Evolutionary conservation across 148 eudicot species (phyloP), one percentile per base, ranked within the genome.

Genomic region (Camellia granthamiana): DNA sequence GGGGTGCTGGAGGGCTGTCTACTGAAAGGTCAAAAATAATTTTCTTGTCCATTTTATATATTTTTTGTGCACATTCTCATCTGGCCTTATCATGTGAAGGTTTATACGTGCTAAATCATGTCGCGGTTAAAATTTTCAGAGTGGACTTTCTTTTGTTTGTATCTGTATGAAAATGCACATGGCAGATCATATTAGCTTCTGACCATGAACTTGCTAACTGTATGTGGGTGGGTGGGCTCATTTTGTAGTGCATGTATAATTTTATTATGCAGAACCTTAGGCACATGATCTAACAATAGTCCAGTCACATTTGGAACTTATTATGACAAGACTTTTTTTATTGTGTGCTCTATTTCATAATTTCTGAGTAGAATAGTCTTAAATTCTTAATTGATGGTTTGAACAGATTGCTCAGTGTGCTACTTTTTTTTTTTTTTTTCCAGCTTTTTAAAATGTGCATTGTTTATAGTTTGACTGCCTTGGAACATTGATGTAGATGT

Each of bases 1-100:
- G 90, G 91, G 84, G 80, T 77, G 86, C 83, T 79, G 87, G 90
- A 23, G 91, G 83, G 61, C 68, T 68, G 66, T 84, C 92, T 54
- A 82, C 85, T 55, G 91, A 90, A 83, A 86, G 94, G 95, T 93
- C 82, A 69, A 68, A 77, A 68, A 70, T 70, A 70, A 47, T 46
- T 70, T 7, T 70, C 56, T 18, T 18, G 4, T 46, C 30, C 12
- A n/a, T 69, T 46, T 69, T 46, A 11, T 44, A 18, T 69, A 44
- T 21, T 46, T 46, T 54, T 58, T 61, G 46, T 61, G 44, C 59
- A 10, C n/a, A 9, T 78, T 54, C 8, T 67, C 8, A 47, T 68
- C 38, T 38, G 10, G 12, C 16, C 43, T 52, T 19, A 59, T 19
- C 54, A 2, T 69, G 4, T 16, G 44, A 16, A 9, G 47, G 42